Evolutionary conservation across 345 rosid species (phyloP).

Genomic region (Streptanthus diversifolius): DNA sequence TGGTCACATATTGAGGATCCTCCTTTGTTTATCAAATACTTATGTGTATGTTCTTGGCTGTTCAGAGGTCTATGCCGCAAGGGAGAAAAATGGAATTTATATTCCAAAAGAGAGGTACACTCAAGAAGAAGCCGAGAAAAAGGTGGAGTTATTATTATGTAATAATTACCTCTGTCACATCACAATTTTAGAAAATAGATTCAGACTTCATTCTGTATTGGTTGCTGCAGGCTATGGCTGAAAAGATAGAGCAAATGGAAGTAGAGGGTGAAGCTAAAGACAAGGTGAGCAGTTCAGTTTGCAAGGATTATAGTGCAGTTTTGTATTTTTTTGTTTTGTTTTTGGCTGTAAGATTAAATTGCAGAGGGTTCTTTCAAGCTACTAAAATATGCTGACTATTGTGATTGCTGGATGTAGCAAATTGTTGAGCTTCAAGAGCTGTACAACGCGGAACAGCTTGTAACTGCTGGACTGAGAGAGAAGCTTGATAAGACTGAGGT

Average conservation of each 20-base stretch:
- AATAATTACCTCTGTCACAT: not conserved
- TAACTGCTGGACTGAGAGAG: conserved; percentile 62
- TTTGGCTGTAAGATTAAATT: not conserved
- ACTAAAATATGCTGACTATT: conserved; percentile 11
- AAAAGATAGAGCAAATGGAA: conserved; percentile 94
- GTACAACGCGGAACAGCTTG: conserved; percentile 65
- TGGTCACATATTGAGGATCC: not conserved
- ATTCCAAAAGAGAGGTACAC: conserved; percentile 91
- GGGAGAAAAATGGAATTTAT: conserved; percentile 97
- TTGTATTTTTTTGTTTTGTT: not conserved
- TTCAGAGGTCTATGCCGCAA: conserved; percentile 93
- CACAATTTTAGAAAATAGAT: conserved; percentile 2
- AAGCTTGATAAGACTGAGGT: conserved; percentile 90
- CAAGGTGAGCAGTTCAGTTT: conserved; percentile 43
- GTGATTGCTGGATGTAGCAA: conserved; percentile 50
- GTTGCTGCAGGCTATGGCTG: conserved; percentile 80
- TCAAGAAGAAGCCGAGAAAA: conserved; percentile 94
- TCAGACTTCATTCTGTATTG: conserved; percentile 17
- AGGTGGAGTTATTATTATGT: conserved; percentile 44
- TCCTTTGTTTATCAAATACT: not conserved
- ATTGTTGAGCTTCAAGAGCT: conserved; percentile 81
- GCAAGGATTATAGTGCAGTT: not conserved
- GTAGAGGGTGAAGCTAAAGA: conserved; percentile 78
- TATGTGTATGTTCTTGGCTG: not conserved
- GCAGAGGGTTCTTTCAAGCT: not conserved